A percentile compares a stretch with the other conserved stretches of the same genome.
These are phyloP conservation scores for Fusarium albidum DNA, from an alignment of 2,329 filamentous ascomycete genomes.

Conservation along the genomic window DNA sequence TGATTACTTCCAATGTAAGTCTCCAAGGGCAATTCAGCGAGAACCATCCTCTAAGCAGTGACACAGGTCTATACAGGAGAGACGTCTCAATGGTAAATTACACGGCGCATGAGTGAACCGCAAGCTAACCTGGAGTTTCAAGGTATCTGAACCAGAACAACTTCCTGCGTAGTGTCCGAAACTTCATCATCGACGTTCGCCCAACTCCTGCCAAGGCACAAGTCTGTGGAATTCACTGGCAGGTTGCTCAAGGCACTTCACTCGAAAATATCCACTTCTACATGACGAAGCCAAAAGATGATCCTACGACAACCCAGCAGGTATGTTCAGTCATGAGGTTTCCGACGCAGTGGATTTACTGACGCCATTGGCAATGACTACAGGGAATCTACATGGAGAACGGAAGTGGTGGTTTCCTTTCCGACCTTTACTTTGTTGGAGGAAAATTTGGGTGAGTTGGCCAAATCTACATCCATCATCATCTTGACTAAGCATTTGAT, in stretches of 20 bases:
- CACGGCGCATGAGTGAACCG: conserved; percentile 29
- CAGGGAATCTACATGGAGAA: conserved; percentile 42
- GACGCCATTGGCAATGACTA: neutral
- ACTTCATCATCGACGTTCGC: conserved; percentile 67
- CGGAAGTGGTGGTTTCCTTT: conserved; percentile 51
- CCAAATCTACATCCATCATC: conserved; percentile 53
- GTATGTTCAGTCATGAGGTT: conserved; percentile 26
- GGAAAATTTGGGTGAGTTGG: conserved; percentile 57
- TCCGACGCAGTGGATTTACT: neutral
- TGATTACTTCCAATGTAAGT: conserved; percentile 50
- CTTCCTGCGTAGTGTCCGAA: conserved; percentile 71
- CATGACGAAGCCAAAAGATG: conserved; percentile 43
- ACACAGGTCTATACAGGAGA: conserved; percentile 6
- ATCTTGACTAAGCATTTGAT: conserved; percentile 49
- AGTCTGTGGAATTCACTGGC: conserved; percentile 65
- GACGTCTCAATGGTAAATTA: conserved; percentile 35
- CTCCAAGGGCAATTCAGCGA: conserved; percentile 46
- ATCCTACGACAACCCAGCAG: conserved; percentile 34
- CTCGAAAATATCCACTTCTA: conserved; percentile 60
- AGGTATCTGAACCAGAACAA: conserved; percentile 57
- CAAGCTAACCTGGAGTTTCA: neutral
- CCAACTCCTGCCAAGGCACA: conserved; percentile 40
- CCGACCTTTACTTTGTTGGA: conserved; percentile 70
- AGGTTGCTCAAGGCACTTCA: conserved; percentile 67
- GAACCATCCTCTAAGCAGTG: conserved; percentile 31